Evolutionary conservation across 2,329 filamentous ascomycete species (phyloP), one percentile per base, ranked within the genome.

Genomic region (Botryosphaeria agaves): DNA sequence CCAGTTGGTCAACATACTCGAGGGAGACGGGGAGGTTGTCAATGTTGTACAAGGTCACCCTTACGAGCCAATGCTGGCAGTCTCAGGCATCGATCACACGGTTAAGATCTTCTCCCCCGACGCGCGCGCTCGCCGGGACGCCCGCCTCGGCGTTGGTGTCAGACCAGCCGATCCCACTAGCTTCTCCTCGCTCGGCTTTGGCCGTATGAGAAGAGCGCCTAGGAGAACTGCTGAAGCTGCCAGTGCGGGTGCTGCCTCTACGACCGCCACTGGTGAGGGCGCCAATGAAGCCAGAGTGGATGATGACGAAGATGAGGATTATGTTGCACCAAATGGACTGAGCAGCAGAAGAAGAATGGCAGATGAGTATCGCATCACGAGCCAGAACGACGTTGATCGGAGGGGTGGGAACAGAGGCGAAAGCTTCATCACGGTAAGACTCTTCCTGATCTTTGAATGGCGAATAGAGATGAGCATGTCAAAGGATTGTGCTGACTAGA

Each of bases 21-120:
- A 74, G 45, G 73, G 69, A 1, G 73, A 78, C 44, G 67, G 67
- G 15, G 73, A 78, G 37, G 69, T 76, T n/a, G 73, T 77, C 33
- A 78, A 78, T 41, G 73, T 78, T 11, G 57, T 76, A 9, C 69
- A 75, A 59, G 69, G 67, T 64, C 73, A 78, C 45, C 73, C 73
- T 2, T 75, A 74, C 40, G 73, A 78, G 44, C 70, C 72, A 2
- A 69, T 70, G 36, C 57, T 78, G 33, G 73, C 74, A 2, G 70
- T 69, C 18, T 72, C 68, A 3, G 73, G 73, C 14, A 78, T 78
- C 34, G 73, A 77, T 38, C 64, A 69, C 40, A 76, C 72, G 0
- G 66, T 78, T 51, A 77, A 78, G 43, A 69, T 78, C 31, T 78
- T 77, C 49, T 72, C 67, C 1, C 59, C 70, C 0, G 72, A 76